Evolutionary conservation across 345 rosid genomes (phyloP), one percentile per base, ranked within the genome.

Genomic region (Balakata baccata): DNA sequence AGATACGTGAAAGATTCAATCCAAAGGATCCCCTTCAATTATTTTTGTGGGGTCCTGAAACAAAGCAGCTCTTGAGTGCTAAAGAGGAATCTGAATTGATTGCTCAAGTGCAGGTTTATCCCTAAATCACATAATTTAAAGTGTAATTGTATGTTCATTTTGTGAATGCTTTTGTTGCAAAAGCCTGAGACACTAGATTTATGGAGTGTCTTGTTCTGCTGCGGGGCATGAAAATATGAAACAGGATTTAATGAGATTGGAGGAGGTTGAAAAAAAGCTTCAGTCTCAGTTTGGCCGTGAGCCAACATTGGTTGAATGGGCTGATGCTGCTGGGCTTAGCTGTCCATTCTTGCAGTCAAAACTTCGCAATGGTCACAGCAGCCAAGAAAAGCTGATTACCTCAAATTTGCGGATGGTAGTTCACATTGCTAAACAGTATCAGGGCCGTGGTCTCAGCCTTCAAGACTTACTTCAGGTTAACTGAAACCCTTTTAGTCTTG

Each of bases 381-480:
- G 97, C 80, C 73, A 91, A 43, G 93, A 89, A 53, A 90, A 86
- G 80, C 80, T 94, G 80, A 86, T 92, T 57, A 69, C 77, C 76
- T 90, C 94, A 14, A 94, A 94, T 79, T 72, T 92, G 63, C 90
- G 97, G 59, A 74, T 92, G 82, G 98, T 92, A 25, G 97, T 92
- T 82, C 91, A 92, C 77, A 78, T 94, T 3, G 97, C 97, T 65
- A 92, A 92, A 81, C 90, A 80, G 45, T 90, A 88, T 83, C 92
- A 82, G 79, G 86, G 89, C 46, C 92, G 92, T 57, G 97, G 98
- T 80, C 84, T 94, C 76, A 77, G 85, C 79, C 89, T 94, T 77
- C 90, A 83, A 71, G 98, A 94, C 82, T 77, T 94, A 61, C 75
- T 92, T 75, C 98, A 90, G 96, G 98, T 92, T 70, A 70, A 50